Evolutionary conservation across 2,329 filamentous ascomycete species (phyloP), one percentile per base, ranked within the genome.

Genomic region (Aureobasidium sp.): DNA sequence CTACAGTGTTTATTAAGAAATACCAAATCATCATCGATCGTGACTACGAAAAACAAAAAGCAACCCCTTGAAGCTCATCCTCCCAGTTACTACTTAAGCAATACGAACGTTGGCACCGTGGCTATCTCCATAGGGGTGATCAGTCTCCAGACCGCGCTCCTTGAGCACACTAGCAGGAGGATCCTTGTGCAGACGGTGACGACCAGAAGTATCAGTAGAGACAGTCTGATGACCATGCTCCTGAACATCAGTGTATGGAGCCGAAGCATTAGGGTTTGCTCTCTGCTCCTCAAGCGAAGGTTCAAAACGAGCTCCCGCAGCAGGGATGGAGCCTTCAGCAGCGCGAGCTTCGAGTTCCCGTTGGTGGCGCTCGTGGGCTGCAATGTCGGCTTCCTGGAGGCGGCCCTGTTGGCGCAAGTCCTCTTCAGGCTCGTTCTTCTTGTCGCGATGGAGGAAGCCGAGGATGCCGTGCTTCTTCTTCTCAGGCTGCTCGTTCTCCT

Each of bases 371-470:
- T 62, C 39, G 47, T 65, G 63, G 7, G 57, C 42, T 10, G 32
- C 50, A 23, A 47, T 41, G 34, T 61, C 57, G 29, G 58, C 57
- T 46, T 60, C 50, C 34, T 51, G 46, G 15, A 52, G 46, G 26
- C 57, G 23, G 1, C 62, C 59, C 27, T 62, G 48, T 15, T 62
- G 15, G 26, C 41, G 37, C 10, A 55, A 20, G 5, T 41, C 34
- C 13, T 50, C 42, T 20, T 62, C 61, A 5, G 51, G 34, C 34
- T 53, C 51, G 53, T 74, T 74, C 63, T 73, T 71, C 63, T 75
- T 77, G 66, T 76, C 71, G n/a, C 73, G 71, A 63, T 76, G 74
- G 34, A 77, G 64, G 66, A 77, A 76, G 23, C 74, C 71, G 27
- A 76, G 66, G 12, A 77, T 65, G 37, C 68, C 63, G 56, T 66